These are phyloP conservation scores for Phytophthora pluvialis DNA, from an alignment of 352 stramenopile species.

Conservation along the genomic window DNA sequence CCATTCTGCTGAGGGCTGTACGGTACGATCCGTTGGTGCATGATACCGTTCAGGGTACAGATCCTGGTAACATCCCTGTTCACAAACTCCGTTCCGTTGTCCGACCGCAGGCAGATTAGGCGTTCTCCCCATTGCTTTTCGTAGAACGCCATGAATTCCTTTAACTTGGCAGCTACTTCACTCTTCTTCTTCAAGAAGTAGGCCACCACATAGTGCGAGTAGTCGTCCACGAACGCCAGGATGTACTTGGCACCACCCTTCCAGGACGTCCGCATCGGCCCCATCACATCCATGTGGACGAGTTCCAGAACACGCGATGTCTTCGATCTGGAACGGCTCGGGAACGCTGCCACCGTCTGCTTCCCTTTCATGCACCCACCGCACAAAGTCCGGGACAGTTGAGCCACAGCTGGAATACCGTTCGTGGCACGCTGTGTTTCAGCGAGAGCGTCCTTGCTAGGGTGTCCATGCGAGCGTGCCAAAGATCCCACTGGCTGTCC, in stretches of 20 bases:
- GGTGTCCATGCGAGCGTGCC: conserved; percentile 26
- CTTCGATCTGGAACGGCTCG: conserved; percentile 7
- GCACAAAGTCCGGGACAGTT: conserved; percentile 10
- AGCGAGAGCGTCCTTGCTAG: not conserved
- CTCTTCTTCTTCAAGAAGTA: conserved; percentile 35
- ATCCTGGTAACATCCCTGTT: conserved; percentile 10
- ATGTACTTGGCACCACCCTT: conserved; percentile 19
- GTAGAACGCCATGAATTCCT: conserved; percentile 6
- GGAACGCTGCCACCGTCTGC: conserved; percentile 18
- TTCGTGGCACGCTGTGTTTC: conserved; percentile 7
- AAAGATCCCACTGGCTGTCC: conserved; percentile 32
- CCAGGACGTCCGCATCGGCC: not conserved
- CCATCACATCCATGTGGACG: conserved; percentile 35
- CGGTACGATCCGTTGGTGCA: conserved; percentile 2
- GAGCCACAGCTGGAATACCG: too few species aligned
- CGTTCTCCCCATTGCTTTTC: conserved; percentile 32
- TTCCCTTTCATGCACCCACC: conserved; percentile 32
- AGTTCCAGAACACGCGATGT: conserved; percentile 24
- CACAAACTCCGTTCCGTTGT: conserved; percentile 40
- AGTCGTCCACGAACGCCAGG: conserved; percentile 25
- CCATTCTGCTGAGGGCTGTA: conserved; percentile 32
- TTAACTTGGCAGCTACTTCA: conserved; percentile 4
- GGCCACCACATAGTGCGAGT: conserved; percentile 16
- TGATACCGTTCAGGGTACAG: too few species aligned
- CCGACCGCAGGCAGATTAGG: conserved; percentile 27